Percentiles rank a stretch among this genome's conserved stretches.
Conservation (phyloP, 305 asterid genomes). For the Solanum hybrid region DNA sequence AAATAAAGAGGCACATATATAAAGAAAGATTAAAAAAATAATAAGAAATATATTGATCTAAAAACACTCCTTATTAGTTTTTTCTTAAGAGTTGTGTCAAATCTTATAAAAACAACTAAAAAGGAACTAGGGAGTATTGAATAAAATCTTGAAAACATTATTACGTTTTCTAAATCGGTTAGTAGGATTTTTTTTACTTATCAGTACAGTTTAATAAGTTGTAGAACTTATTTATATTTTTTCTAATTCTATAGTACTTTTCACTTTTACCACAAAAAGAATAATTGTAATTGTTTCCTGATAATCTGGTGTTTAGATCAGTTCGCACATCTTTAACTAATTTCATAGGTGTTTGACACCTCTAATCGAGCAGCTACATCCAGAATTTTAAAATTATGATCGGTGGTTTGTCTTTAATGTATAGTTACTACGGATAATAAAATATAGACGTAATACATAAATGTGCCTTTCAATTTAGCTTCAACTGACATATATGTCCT, state of each 20-base stretch:
- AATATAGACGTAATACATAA: no score
- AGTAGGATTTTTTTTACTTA: no score
- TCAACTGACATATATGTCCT: no score
- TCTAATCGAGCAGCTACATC: not conserved
- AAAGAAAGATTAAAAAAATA: not conserved
- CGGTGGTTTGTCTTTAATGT: not conserved
- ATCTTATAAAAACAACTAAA: no score
- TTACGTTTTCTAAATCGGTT: not conserved
- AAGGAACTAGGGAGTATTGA: not conserved
- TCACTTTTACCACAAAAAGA: not conserved
- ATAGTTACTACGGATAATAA: no score
- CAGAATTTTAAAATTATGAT: not conserved
- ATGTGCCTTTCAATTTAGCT: no score
- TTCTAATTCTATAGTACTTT: not conserved
- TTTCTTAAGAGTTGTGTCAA: not conserved
- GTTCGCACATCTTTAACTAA: not conserved
- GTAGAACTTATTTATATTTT: no score
- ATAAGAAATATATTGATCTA: no score
- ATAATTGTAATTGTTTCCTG: no score
- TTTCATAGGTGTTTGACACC: no score
- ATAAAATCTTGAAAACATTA: no score
- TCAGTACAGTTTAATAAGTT: not conserved
- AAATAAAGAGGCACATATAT: no score
- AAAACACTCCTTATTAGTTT: not conserved
- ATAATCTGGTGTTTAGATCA: not conserved